These are phyloP conservation scores for Fulvia fulva DNA, from an alignment of 2,329 filamentous ascomycete genomes.

Conservation along the genomic window DNA sequence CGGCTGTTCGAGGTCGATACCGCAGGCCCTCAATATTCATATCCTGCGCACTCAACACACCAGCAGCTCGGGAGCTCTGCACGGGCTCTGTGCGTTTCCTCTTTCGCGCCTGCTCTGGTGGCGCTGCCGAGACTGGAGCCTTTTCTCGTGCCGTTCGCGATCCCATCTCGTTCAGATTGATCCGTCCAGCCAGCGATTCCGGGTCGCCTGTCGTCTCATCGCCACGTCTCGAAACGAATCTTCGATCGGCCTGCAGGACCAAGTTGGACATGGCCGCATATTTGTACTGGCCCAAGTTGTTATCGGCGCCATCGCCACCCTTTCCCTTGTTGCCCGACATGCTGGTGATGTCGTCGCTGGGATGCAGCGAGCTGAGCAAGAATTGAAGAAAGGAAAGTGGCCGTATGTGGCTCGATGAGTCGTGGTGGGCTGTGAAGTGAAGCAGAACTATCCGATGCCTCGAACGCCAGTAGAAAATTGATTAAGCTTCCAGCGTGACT, in stretches of 20 bases:
- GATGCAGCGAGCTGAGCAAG: background rate
- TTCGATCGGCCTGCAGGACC: conserved; percentile 98
- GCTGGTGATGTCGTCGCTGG: conserved; percentile 6
- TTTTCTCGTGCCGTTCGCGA: conserved; percentile 73
- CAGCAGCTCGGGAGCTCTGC: conserved; percentile 63
- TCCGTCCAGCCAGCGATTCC: conserved; percentile 89
- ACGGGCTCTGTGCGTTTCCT: conserved; percentile 70
- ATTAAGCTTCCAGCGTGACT: background rate
- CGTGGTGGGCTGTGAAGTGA: background rate
- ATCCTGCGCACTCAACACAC: conserved; percentile 79
- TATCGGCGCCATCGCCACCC: conserved; percentile 31
- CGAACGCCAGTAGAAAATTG: background rate
- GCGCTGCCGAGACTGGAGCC: conserved; percentile 62
- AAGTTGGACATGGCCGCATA: conserved; percentile 79
- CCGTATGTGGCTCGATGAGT: conserved; percentile 3
- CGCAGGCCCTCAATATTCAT: conserved; percentile 84
- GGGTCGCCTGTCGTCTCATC: conserved; percentile 97
- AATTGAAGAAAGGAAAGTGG: conserved; percentile 2
- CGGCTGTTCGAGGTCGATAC: conserved; percentile 86
- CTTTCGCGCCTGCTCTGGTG: conserved; percentile 69
- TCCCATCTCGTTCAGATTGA: conserved; percentile 95
- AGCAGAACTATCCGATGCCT: background rate
- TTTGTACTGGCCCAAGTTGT: conserved; percentile 37
- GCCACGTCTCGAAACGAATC: conserved; percentile 85
- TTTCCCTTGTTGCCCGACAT: conserved; percentile 33